Evolutionary conservation across 139 green algal species (phyloP).

Genomic region (Klebsormidium nitens): DNA sequence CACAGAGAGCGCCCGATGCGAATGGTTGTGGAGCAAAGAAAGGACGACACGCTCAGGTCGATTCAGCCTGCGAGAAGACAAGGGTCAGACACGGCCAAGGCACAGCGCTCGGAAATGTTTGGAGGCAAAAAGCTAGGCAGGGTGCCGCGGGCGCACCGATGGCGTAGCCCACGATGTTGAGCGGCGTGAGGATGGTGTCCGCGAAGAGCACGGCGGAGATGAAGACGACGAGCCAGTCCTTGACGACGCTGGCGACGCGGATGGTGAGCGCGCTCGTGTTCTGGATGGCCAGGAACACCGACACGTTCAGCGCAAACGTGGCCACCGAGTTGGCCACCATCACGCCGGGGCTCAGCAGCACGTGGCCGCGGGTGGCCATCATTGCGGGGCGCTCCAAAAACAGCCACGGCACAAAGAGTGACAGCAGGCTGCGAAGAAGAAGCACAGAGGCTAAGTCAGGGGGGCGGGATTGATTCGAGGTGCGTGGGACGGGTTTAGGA

Average conservation of each 20-base stretch:
- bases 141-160: constrained; percentile 38
- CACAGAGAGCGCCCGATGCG: too few relatives aligned
- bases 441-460: too few relatives aligned
- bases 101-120: too few relatives aligned
- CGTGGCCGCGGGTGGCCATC: not conserved
- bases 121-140: not conserved
- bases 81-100: too few relatives aligned
- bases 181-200: constrained; percentile 56
- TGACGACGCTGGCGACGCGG: constrained; percentile 84
- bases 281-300: constrained; percentile 86
- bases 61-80: too few relatives aligned
- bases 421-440: constrained; percentile 17
- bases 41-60: too few relatives aligned
- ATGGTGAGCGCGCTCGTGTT: constrained; percentile 77
- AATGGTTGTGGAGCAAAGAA: too few relatives aligned
- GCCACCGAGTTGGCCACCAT: constrained; percentile 24
- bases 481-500: too few relatives aligned
- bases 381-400: constrained; percentile 27
- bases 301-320: constrained; percentile 73
- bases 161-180: constrained; percentile 74
- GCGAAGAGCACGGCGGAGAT: constrained; percentile 75
- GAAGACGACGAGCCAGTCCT: constrained; percentile 63
- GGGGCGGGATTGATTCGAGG: too few relatives aligned
- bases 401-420: constrained; percentile 21
- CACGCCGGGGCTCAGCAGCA: constrained; percentile 1